Evolutionary conservation across 139 green algal species (phyloP).

Genomic region (Chlamydomonas sp.): DNA sequence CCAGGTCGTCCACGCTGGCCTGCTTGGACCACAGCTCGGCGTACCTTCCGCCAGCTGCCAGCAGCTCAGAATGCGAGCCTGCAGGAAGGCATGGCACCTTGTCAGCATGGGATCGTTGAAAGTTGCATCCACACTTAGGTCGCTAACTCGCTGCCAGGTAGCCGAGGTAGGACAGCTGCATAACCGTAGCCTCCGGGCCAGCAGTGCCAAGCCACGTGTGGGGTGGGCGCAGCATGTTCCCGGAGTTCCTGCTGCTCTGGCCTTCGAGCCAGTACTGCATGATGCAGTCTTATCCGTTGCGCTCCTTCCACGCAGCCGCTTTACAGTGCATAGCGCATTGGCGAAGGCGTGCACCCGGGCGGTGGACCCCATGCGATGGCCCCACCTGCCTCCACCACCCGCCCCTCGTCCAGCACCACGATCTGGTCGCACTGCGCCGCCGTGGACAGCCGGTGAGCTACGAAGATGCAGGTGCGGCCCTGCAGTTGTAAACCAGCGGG

Average conservation of each 20-base stretch:
- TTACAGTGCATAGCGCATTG: no score
- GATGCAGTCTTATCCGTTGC: no score
- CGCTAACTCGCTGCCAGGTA: no score
- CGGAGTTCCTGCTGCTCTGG: no score
- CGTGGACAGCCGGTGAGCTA: constrained; percentile 96
- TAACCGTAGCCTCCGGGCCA: no score
- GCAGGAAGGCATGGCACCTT: not conserved
- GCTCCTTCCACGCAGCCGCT: no score
- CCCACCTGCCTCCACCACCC: constrained; percentile 81
- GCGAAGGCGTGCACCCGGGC: no score
- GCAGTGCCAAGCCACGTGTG: no score
- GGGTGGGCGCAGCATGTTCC: no score
- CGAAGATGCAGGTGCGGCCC: constrained; percentile 92
- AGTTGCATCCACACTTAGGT: not conserved
- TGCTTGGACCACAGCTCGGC: constrained; percentile 80
- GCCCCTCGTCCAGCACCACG: constrained; percentile 86
- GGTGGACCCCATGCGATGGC: not conserved
- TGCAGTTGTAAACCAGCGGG: not conserved
- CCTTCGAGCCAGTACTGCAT: no score
- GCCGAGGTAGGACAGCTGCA: no score
- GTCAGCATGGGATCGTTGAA: not conserved
- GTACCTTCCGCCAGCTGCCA: constrained; percentile 72
- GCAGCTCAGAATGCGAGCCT: constrained; percentile 81
- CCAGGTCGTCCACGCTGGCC: constrained; percentile 20
- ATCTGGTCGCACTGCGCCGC: constrained; percentile 90